Evolutionary conservation across 2,329 filamentous ascomycete species (phyloP), one percentile per base, ranked within the genome.

Genomic region (Aspergillus bombycis): DNA sequence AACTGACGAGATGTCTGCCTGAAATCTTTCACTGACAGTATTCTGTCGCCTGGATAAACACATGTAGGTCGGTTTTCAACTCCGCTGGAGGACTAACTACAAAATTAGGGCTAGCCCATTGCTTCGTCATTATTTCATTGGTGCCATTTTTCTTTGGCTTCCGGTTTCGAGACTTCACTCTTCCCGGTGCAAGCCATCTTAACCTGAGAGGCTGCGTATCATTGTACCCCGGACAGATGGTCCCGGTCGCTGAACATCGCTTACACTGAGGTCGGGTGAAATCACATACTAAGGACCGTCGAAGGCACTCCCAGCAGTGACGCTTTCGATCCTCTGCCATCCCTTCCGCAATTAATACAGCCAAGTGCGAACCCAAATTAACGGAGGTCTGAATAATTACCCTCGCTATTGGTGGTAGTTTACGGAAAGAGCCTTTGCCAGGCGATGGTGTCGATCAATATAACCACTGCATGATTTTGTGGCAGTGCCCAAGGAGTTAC

Each of bases 221-320:
- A 28, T 72, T 72, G 66, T 80, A 81, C 3, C 79, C 79, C 3
- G 79, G 79, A 57, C 79, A 82, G 4, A 74, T 70, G 10, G 77
- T 74, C 8, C 74, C 74, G 5, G 68, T 67, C 1, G 55, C 62
- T 26, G 71, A 68, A 60, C 80, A 82, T 61, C 77, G 76, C 38
- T 74, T 76, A 67, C 80, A 81, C 36, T 70, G 67, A 3, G 79
- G 78, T 9, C 63, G 71, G 19, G 66, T 68, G 19, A 74, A 75
- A 63, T 81, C 79, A 64, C 79, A 81, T n/a, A 79, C 78, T 9
- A 80, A 66, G 9, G 74, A 67, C 2, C 78, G 77, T n/a, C 79
- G 75, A 26, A 71, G 76, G 62, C 79, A 82, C 63, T 81, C 79
- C 80, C 79, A 82, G 65, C 79, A 82, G 58, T 79, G 76, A 55